A percentile compares a stretch with the other conserved stretches of the same genome.
Evolutionary conservation across 2,329 filamentous ascomycete genomes (phyloP).

Genomic region (Talaromyces sp.): DNA sequence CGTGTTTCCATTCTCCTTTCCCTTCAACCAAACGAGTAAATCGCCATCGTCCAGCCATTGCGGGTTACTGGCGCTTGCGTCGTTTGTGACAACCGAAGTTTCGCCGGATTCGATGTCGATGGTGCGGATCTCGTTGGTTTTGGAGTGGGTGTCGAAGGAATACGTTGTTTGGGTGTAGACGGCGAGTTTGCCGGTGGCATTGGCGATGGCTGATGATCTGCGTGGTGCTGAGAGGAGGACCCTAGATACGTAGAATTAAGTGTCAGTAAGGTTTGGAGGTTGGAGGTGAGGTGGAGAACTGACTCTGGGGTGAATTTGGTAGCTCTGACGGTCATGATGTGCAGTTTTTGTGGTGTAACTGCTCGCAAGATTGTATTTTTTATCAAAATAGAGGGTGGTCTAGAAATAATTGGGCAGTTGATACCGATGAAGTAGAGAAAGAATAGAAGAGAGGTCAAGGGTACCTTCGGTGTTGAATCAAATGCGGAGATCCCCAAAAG

Average conservation of each 20-base stretch:
- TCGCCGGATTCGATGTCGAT: conserved; percentile 44
- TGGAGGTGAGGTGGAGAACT: conserved; percentile 18
- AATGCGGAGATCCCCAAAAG: conserved; percentile 5
- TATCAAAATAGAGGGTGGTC: neutral
- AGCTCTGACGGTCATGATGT: conserved; percentile 39
- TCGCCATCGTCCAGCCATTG: conserved; percentile 47
- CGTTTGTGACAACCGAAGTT: conserved; percentile 45
- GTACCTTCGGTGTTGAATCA: neutral
- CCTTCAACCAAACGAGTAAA: conserved; percentile 49
- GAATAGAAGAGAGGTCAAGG: neutral
- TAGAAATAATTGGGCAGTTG: neutral
- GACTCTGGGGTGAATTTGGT: conserved; percentile 47
- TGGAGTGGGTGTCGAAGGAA: conserved; percentile 50
- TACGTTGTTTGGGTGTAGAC: conserved; percentile 52
- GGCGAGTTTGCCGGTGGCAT: conserved; percentile 47
- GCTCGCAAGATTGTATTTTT: neutral
- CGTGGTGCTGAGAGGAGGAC: conserved; percentile 49
- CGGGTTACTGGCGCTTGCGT: conserved; percentile 46
- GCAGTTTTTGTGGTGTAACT: neutral
- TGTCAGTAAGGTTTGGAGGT: conserved; percentile 4
- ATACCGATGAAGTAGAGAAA: neutral
- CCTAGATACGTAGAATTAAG: conserved; percentile 28
- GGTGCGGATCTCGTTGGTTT: conserved; percentile 48
- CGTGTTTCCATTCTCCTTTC: conserved; percentile 47
- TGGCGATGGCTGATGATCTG: conserved; percentile 46